Conservation (phyloP, 2,329 filamentous ascomycete genomes). For the Phialemoniopsis sp. region DNA sequence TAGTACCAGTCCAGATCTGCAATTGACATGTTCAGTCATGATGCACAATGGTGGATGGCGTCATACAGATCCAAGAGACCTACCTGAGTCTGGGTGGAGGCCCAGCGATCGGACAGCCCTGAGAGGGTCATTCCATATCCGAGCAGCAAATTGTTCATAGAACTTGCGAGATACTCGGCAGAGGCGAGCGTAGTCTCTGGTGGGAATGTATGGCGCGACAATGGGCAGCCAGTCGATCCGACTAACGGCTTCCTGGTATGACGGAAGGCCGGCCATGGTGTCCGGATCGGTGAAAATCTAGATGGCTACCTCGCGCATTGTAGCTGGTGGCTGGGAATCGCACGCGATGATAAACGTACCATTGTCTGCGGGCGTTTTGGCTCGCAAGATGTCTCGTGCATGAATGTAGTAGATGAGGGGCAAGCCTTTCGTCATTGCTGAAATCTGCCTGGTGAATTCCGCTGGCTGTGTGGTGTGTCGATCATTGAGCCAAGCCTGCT, state of each 20-base stretch:
- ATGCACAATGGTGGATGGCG: constrained; percentile 5
- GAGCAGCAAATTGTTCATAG: constrained; percentile 43
- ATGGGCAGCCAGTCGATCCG: constrained; percentile 44
- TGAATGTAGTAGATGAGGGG: too few species aligned
- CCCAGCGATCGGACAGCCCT: constrained; percentile 29
- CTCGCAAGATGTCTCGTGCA: too few species aligned
- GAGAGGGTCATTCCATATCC: constrained; percentile 48
- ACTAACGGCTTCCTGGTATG: constrained; percentile 46
- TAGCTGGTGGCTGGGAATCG: too few species aligned
- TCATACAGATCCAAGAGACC: too few species aligned
- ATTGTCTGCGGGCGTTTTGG: too few species aligned
- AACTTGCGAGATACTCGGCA: constrained; percentile 45
- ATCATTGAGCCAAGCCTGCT: too few species aligned
- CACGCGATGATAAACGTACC: too few species aligned
- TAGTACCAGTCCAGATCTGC: constrained; percentile 46
- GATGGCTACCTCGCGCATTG: background rate
- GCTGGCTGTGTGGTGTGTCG: too few species aligned
- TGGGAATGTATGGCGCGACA: constrained; percentile 37
- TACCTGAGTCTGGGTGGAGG: constrained; percentile 30
- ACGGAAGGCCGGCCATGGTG: constrained; percentile 35
- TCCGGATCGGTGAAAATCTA: constrained; percentile 1
- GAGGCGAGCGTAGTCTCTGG: constrained; percentile 36
- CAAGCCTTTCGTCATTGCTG: too few species aligned
- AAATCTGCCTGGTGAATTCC: too few species aligned
- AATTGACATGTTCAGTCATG: background rate